Evolutionary conservation across 441 rosid genomes (phyloP), one percentile per base, ranked within the genome.

Genomic region (Pelargonium myrrhifolium): DNA sequence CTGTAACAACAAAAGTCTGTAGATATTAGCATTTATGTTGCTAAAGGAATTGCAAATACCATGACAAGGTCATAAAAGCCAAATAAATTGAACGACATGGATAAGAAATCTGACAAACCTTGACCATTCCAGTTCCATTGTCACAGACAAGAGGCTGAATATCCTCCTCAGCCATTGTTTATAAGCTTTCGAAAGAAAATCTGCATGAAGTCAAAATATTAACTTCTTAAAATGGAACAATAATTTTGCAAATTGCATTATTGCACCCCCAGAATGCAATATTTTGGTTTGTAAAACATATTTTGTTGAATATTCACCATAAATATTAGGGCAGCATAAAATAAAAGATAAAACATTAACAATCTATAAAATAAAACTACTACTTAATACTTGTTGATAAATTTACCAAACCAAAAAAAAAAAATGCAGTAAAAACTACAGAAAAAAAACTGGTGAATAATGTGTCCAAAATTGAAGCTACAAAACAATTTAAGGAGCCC

Each of bases 121-220:
- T 84, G 56, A 82, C 88, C 88, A 84, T 84, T 71, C 87, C 87
- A 17, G 87, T 84, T 72, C 85, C 88, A 75, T 84, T 84, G 83
- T 84, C 88, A 72, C 86, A 84, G 66, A 84, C 88, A 68, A 84
- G 84, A 17, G 88, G 88, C 74, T 84, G 88, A 79, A 84, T 85
- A 28, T 82, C 87, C 77, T 81, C 85, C 64, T 81, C 86, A 6
- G 86, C 88, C 88, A 85, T 84, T 65, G 74, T 72, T 49, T 72
- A 74, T 69, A 21, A 76, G 40, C 83, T 80, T 80, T 45, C 68
- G 67, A 53, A 24, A 58, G 35, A 21, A 40, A 69, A 76, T 59
- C 17, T 0, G 59, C 6, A 37, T 18, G 42, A 7, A 1, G 26
- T 62, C 2, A 45, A 5, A 42, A 28, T 17, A 22, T 11, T 51